Conservation (phyloP, 352 stramenopile species). For the Aphanomyces stellatus region DNA sequence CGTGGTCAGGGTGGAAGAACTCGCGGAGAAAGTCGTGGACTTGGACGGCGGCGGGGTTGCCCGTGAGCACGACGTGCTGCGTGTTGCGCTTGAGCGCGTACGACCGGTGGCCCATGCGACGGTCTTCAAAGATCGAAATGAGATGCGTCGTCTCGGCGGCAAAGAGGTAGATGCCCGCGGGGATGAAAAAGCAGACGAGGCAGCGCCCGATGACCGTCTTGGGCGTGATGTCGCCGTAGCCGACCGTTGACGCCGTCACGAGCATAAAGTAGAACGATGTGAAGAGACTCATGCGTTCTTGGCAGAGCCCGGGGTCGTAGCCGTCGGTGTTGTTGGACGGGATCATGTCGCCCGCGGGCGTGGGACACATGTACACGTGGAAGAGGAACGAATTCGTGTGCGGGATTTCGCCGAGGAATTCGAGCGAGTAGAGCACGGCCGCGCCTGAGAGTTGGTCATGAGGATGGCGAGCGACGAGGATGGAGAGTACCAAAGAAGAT, state of each 20-base stretch:
- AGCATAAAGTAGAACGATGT: constrained; percentile 87
- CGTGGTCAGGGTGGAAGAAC: constrained; percentile 81
- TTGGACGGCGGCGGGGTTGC: constrained; percentile 66
- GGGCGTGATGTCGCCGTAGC: constrained; percentile 78
- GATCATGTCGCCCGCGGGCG: constrained; percentile 35
- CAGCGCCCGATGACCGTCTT: constrained; percentile 74
- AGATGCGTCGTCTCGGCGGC: constrained; percentile 73
- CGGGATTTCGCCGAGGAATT: constrained; percentile 72
- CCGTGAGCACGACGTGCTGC: constrained; percentile 77
- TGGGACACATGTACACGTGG: constrained; percentile 79
- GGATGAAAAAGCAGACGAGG: constrained; percentile 73
- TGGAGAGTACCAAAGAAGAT: constrained; percentile 47
- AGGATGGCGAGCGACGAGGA: not conserved
- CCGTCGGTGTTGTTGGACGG: constrained; percentile 43
- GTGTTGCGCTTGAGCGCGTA: constrained; percentile 64
- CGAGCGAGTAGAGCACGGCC: constrained; percentile 74
- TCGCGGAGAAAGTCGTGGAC: constrained; percentile 83
- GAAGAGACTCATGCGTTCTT: constrained; percentile 81
- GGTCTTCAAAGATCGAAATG: constrained; percentile 65
- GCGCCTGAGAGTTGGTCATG: constrained; percentile 28
- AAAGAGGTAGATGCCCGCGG: constrained; percentile 83
- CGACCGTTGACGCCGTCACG: constrained; percentile 80
- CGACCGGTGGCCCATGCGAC: constrained; percentile 38
- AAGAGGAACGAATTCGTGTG: constrained; percentile 75
- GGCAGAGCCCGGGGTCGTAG: constrained; percentile 41